Percentiles rank a stretch among this genome's conserved stretches.
phyloP scores from a whole-genome alignment of 1,139 yeast genomes.

The Candida sojae region DNA sequence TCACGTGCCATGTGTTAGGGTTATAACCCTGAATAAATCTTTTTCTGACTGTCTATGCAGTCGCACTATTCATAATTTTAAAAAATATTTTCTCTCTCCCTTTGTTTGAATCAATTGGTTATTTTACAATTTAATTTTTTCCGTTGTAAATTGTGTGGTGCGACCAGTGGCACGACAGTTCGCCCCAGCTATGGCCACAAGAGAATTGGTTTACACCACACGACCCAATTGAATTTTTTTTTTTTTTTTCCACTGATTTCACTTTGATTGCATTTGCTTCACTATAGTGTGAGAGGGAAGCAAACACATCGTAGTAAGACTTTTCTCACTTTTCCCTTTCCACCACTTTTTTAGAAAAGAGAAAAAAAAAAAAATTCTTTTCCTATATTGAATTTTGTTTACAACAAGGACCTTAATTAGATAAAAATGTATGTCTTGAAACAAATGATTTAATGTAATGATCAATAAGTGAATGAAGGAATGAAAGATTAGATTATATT shows the following conservation, averaged over 20 bases:
- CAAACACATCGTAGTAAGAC: neutral
- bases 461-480: neutral
- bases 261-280: too few relatives aligned
- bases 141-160: too few relatives aligned
- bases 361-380: slow-evolving; percentile 2
- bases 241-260: too few relatives aligned
- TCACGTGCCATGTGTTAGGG: slow-evolving; percentile 1
- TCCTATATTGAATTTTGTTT: slow-evolving; percentile 1
- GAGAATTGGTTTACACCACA: too few relatives aligned
- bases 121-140: too few relatives aligned
- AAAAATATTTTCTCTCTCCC: neutral
- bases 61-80: neutral
- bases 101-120: neutral
- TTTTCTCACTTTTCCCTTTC: neutral
- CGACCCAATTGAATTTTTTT: too few relatives aligned
- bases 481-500: too few relatives aligned
- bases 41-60: neutral
- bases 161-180: too few relatives aligned
- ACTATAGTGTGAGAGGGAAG: too few relatives aligned
- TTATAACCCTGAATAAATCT: neutral
- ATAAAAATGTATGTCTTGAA: slow-evolving; percentile 17
- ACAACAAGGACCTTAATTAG: slow-evolving; percentile 9
- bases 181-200: too few relatives aligned
- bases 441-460: neutral
- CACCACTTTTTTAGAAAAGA: neutral